Percentiles rank a stretch among this genome's conserved stretches.
These are phyloP conservation scores for Claviceps capensis DNA, from an alignment of 2,329 filamentous ascomycete genomes.

Conservation along the genomic window DNA sequence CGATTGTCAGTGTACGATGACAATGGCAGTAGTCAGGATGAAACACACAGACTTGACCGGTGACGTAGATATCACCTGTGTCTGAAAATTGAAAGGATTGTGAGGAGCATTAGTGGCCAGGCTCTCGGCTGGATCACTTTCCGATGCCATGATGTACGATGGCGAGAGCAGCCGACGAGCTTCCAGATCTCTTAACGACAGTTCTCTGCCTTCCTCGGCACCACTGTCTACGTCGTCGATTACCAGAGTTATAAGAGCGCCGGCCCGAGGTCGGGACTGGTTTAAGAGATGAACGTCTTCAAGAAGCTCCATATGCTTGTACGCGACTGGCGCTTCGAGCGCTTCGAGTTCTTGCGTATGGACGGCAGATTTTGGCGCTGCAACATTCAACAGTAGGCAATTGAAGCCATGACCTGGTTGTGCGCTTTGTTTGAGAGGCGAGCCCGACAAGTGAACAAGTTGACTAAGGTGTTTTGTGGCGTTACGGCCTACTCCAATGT, in stretches of 20 bases:
- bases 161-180: conserved; percentile 6
- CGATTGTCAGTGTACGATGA: not conserved
- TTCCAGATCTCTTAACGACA: not conserved
- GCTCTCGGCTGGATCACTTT: conserved; percentile 1
- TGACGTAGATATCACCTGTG: conserved; percentile 59
- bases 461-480: not conserved
- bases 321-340: not conserved
- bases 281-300: not conserved
- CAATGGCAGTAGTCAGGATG: not conserved
- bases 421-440: not conserved
- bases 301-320: conserved; percentile 7
- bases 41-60: conserved; percentile 61
- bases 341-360: not conserved
- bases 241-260: conserved; percentile 6
- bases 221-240: conserved; percentile 11
- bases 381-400: not conserved
- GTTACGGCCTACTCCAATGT: not conserved
- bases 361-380: not conserved
- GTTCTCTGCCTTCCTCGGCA: not conserved
- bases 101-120: conserved; percentile 15
- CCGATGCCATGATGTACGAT: conserved; percentile 6
- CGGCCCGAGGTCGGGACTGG: not conserved
- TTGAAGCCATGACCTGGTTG: not conserved
- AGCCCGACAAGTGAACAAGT: not conserved
- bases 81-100: conserved; percentile 91